phyloP scores from a whole-genome alignment of 768 basidiomycete species.

The Tubosaeta sp. region DNA sequence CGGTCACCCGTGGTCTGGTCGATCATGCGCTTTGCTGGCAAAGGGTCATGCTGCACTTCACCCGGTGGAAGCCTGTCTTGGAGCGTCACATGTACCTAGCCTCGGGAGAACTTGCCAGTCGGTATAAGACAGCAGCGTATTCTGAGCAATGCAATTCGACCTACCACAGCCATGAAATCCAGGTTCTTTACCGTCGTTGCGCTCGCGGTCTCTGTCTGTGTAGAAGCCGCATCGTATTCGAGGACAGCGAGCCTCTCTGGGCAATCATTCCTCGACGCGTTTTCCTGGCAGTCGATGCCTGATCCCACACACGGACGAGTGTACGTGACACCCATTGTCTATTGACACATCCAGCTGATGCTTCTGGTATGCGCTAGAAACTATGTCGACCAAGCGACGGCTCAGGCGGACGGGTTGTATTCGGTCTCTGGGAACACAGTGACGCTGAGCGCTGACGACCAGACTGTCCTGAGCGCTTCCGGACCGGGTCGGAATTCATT shows the following conservation, averaged over 20 bases:
- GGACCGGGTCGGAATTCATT: conserved; percentile 37
- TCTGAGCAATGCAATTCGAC: too few relatives aligned
- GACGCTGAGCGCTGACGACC: conserved; percentile 30
- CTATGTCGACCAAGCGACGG: conserved; percentile 46
- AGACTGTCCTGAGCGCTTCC: conserved; percentile 25
- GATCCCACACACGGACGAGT: conserved; percentile 36
- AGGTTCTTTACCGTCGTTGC: background rate
- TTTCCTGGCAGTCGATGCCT: conserved; percentile 24
- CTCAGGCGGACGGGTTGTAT: conserved; percentile 51
- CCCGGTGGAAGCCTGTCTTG: background rate
- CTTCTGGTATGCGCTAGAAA: conserved; percentile 23
- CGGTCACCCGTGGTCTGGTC: background rate
- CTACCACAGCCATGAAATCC: background rate
- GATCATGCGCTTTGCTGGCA: background rate
- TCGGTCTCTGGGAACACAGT: conserved; percentile 43
- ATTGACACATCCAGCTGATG: background rate
- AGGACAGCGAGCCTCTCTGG: conserved; percentile 46
- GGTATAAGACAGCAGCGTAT: background rate
- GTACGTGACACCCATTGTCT: conserved; percentile 9
- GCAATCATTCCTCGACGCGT: conserved; percentile 40
- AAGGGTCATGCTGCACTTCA: background rate
- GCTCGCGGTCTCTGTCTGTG: background rate
- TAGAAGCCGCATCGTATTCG: conserved; percentile 29
- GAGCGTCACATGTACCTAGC: background rate
- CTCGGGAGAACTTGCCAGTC: background rate